These are phyloP conservation scores for Salvia rosmarinus DNA, from an alignment of 257 asterid genomes.

Conservation along the genomic window DNA sequence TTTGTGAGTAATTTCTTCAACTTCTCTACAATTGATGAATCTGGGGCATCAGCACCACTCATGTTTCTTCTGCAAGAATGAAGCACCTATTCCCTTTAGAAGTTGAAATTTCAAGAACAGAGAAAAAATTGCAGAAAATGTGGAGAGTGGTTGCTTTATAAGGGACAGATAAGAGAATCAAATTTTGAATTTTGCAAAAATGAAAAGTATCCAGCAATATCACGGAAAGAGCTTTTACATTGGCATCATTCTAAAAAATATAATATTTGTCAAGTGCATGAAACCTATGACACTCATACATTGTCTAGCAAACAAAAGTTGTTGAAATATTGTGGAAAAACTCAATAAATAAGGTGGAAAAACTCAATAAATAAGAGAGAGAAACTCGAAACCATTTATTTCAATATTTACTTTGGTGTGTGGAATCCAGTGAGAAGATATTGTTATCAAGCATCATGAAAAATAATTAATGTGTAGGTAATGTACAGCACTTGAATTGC, in stretches of 20 bases:
- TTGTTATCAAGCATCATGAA: neutral
- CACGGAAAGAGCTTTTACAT: neutral
- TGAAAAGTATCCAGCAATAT: constrained; percentile 19
- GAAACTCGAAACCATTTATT: neutral
- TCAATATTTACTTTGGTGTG: constrained; percentile 11
- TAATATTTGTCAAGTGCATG: constrained; percentile 9
- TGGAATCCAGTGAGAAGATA: constrained; percentile 19
- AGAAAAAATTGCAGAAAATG: neutral
- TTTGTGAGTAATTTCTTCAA: constrained; percentile 1
- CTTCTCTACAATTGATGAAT: neutral
- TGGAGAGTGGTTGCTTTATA: neutral
- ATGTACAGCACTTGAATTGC: neutral
- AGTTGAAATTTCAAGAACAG: constrained; percentile 1
- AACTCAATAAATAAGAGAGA: constrained; percentile 24
- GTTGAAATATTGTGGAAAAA: constrained; percentile 24
- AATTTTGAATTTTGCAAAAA: constrained; percentile 21
- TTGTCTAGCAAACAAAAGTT: constrained; percentile 24
- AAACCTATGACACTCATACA: constrained; percentile 3
- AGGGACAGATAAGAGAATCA: constrained; percentile 12
- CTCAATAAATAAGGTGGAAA: constrained; percentile 23
- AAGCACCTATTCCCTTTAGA: constrained; percentile 15
- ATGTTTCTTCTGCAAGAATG: constrained; percentile 19
- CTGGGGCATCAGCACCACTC: constrained; percentile 2
- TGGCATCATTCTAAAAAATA: neutral
- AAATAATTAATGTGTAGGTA: constrained; percentile 20